These are phyloP conservation scores for Fomitiporia mediterranea DNA, from an alignment of 1,284 basidiomycete genomes.

Conservation along the genomic window DNA sequence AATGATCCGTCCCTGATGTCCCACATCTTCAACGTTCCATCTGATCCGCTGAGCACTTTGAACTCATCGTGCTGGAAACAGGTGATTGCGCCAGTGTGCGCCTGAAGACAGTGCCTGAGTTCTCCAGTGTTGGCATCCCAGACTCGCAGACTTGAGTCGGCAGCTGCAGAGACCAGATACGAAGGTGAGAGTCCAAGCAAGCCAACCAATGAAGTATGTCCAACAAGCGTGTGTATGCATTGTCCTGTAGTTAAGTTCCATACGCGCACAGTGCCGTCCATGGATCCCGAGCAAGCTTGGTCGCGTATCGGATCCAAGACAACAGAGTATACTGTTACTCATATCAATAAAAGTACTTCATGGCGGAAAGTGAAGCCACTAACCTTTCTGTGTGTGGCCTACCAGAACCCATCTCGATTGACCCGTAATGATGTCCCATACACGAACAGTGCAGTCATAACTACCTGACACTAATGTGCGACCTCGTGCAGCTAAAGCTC, in stretches of 20 bases:
- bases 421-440: constrained; percentile 94
- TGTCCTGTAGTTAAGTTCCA: constrained; percentile 84
- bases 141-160: constrained; percentile 87
- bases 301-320: constrained; percentile 81
- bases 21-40: constrained; percentile 98
- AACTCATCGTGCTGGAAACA: constrained; percentile 98
- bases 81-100: constrained; percentile 91
- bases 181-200: constrained; percentile 84
- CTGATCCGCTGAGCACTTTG: constrained; percentile 89
- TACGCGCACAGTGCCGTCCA: constrained; percentile 92
- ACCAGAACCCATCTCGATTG: constrained; percentile 74
- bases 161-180: constrained; percentile 87
- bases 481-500: constrained; percentile 87
- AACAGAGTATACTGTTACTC: constrained; percentile 76
- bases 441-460: constrained; percentile 89
- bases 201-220: constrained; percentile 87
- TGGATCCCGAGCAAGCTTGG: constrained; percentile 90
- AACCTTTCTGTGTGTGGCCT: constrained; percentile 91
- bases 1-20: constrained; percentile 81
- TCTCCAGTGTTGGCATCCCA: constrained; percentile 87
- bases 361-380: constrained; percentile 20
- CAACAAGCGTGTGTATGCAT: constrained; percentile 74
- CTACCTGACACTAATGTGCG: constrained; percentile 90
- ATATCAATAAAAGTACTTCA: neutral
- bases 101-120: constrained; percentile 74